Evolutionary conservation across 768 basidiomycete species (phyloP), one percentile per base, ranked within the genome.

Genomic region (Suillus hirtellus): DNA sequence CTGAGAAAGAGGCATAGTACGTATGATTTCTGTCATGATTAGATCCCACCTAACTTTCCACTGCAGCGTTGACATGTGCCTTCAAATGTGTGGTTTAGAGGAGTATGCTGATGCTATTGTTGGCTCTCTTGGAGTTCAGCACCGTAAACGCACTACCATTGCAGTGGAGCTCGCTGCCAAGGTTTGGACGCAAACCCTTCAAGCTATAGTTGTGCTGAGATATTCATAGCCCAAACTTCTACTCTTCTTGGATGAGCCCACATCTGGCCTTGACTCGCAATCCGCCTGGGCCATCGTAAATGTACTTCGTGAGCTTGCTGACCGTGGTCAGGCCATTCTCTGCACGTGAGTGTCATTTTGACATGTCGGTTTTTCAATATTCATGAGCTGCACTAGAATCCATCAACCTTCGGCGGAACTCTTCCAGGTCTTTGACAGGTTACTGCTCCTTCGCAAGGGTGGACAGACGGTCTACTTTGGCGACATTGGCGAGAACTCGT

Each of bases 201-300:
- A 40, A 31, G 40, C 15, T n/a, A 64, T 8, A n/a, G 24, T 47
- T 27, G 37, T 38, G 2, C 46, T 53, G n/a, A 5, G 1, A 1
- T 14, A 43, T 19, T 15, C 14, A 4, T 64, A 87, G 87, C 94
- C 93, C 1, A 85, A 86, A 72, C 78, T 95, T 0, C 78, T 96
- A 0, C 81, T 95, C 15, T 95, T 96, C 80, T 76, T 94, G 43
- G 94, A 95, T 70, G 93, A 96, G 72, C 95, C 95, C 0, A 96
- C 94, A 0, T 89, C 91, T n/a, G 93, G 93, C 35, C 80, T 95
- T 15, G 92, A 94, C 71, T 93, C 92, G 2, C 91, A 93, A 73
- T 90, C 88, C 60, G 92, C 93, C 2, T 92, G 92, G 91, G 88
- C 88, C 4, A 92, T 94, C 64, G 79, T 92, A 58, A 76, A 80